A percentile compares a stretch with the other conserved stretches of the same genome.
Evolutionary conservation across 495 filamentous ascomycete species (phyloP).

Genomic region (Penicillium maclennaniae): DNA sequence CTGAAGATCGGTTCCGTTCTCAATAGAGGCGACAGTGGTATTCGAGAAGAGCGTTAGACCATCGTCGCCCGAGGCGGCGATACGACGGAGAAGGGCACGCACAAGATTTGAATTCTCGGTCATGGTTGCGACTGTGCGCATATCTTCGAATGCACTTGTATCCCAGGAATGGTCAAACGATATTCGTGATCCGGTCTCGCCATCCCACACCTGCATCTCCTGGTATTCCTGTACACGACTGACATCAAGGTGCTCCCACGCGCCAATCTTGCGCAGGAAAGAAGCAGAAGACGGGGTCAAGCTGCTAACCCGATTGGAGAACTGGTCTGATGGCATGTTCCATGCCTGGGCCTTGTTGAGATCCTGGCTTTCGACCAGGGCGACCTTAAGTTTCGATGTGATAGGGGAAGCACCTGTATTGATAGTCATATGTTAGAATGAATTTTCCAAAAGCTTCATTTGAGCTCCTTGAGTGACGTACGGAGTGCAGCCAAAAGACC

Average conservation of each 20-base stretch:
- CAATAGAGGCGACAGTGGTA: conserved; percentile 70
- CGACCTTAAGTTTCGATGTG: conserved; percentile 75
- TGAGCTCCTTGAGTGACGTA: conserved; percentile 39
- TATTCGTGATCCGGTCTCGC: conserved; percentile 79
- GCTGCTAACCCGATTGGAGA: conserved; percentile 92
- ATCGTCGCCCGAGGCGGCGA: conserved; percentile 61
- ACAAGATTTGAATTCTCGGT: conserved; percentile 90
- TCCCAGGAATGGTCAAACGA: conserved; percentile 74
- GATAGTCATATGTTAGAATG: neutral
- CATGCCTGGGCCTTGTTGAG: conserved; percentile 61
- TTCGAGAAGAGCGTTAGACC: conserved; percentile 67
- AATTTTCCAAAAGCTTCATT: neutral
- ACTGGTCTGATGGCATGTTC: conserved; percentile 62
- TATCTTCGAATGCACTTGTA: conserved; percentile 43
- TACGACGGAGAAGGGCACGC: conserved; percentile 63
- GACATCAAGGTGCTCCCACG: conserved; percentile 71
- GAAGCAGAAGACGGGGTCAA: conserved; percentile 78
- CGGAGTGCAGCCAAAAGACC: conserved; percentile 83
- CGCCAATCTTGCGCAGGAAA: conserved; percentile 74
- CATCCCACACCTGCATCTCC: conserved; percentile 97
- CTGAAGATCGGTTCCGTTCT: conserved; percentile 58
- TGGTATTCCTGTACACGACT: conserved; percentile 80
- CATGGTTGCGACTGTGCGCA: conserved; percentile 84
- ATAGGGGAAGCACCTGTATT: conserved; percentile 58
- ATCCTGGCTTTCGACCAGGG: conserved; percentile 87